Base-by-base conservation (phyloP, 805 yeast species). In the Teunomyces pallodes region DNA sequence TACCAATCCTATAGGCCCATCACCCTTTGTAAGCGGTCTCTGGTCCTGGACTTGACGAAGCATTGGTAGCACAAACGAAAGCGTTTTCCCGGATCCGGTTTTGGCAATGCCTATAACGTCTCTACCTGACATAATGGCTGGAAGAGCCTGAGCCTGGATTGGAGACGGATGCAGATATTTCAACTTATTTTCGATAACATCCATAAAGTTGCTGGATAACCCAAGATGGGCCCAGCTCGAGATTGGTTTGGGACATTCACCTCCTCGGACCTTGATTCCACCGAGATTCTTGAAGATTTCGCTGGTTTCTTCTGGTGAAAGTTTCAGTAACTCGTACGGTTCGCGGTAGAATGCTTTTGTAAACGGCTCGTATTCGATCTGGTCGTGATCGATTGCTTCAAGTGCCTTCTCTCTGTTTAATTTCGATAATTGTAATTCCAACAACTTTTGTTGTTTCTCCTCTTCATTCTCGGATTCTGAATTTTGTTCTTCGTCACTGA, bases 41-140 rank as follows among this genome's bases (percentile, higher is more conserved):
- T 90, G 96, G 40, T 88, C 91, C 48, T 81, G 78, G 8, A 94
- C 81, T 52, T 92, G 98, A 45, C 96, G 75, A 45, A 92, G 72
- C 68, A 94, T 66, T 0, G 99, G 97, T 5, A 94, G 62, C 7
- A 90, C 70, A 66, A 88, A 94, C 1, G 97, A 87, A 56, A 92
- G 75, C 0, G 99, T 94, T 62, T 94, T 94, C 3, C 99, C 99
- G 0, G 97, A 88, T 0, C 99, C 99, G 0, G 99, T 94, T 54
- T 90, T 90, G 0, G 99, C 98, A 16, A 94, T 86, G 5, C 97
- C 97, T 42, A 94, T 86, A 6, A 92, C 81, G 67, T 94, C 98
- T 42, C 86, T 67, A 0, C 98, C 98, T 2, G 84, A 74, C 95
- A 92, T 87, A 16, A 90, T 82, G 0, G 90, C 86, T 0, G 99